Percentiles rank a stretch among this genome's conserved stretches.
These are phyloP conservation scores for Neoboletus brunneissimus DNA, from an alignment of 768 basidiomycete species.

Conservation along the genomic window DNA sequence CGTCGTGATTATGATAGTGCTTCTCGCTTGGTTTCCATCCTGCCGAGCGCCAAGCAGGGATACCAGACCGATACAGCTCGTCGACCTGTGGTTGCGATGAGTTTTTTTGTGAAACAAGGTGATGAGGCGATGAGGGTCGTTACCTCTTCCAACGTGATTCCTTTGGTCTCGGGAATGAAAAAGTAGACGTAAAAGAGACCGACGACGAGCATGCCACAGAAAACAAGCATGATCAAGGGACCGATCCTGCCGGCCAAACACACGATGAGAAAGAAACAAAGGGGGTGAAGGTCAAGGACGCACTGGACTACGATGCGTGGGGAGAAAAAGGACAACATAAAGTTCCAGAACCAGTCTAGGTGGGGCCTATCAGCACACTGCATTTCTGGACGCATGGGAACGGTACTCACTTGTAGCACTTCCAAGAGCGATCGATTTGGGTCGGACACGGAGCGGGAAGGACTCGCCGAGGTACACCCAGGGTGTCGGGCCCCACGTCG, in stretches of 20 bases:
- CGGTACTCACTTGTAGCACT: constrained; percentile 46
- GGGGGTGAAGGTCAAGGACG: constrained; percentile 8
- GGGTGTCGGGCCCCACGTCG: constrained; percentile 77
- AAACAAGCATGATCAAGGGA: constrained; percentile 71
- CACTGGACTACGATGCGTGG: constrained; percentile 60
- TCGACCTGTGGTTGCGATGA: constrained; percentile 48
- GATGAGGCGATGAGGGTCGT: background rate
- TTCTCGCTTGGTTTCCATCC: constrained; percentile 54
- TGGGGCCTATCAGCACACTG: constrained; percentile 3
- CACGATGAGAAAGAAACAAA: background rate
- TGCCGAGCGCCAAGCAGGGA: constrained; percentile 64
- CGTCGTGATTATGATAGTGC: constrained; percentile 25
- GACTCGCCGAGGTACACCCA: constrained; percentile 79
- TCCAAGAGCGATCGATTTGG: constrained; percentile 77
- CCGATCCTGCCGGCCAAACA: constrained; percentile 47
- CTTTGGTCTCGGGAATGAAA: constrained; percentile 79
- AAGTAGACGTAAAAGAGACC: constrained; percentile 73
- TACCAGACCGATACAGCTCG: constrained; percentile 66
- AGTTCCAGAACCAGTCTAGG: constrained; percentile 70
- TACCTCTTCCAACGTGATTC: constrained; percentile 64
- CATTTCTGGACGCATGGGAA: background rate
- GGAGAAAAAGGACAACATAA: constrained; percentile 69
- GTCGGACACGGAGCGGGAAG: constrained; percentile 76
- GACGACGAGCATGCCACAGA: constrained; percentile 70
- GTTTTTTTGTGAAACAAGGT: background rate